These are phyloP conservation scores for Auricularia heimuer DNA, from an alignment of 768 basidiomycete species.

Conservation along the genomic window DNA sequence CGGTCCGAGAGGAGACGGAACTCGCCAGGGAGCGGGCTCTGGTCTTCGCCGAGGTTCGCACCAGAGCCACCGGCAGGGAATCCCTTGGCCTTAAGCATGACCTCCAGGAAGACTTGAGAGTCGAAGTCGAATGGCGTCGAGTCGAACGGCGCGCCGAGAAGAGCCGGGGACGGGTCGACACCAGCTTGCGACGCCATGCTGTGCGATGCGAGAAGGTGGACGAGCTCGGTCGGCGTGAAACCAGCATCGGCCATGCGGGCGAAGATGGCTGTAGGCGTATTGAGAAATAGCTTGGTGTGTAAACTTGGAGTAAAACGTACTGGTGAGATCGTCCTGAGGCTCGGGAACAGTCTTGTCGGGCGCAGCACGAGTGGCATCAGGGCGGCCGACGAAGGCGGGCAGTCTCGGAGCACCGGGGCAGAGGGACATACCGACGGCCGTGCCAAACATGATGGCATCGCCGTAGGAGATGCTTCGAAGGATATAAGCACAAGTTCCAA, in stretches of 20 bases:
- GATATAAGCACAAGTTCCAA: background rate
- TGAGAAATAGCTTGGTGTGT: slow-evolving; percentile 12
- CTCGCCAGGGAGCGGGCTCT: background rate
- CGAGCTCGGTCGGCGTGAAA: too few relatives aligned
- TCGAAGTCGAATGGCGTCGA: slow-evolving; percentile 35
- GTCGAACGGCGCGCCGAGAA: slow-evolving; percentile 34
- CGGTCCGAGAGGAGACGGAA: slow-evolving; percentile 15
- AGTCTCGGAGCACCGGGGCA: slow-evolving; percentile 33
- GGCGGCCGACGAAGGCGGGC: too few relatives aligned
- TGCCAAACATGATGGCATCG: slow-evolving; percentile 36
- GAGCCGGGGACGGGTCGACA: slow-evolving; percentile 1
- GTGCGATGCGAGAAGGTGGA: too few relatives aligned
- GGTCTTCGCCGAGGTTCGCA: slow-evolving; percentile 10
- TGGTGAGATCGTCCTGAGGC: slow-evolving; percentile 15
- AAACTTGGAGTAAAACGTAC: slow-evolving; percentile 14
- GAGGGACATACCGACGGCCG: slow-evolving; percentile 31
- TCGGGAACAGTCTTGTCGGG: too few relatives aligned
- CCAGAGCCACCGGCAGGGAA: slow-evolving; percentile 21
- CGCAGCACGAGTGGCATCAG: too few relatives aligned
- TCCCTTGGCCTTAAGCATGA: slow-evolving; percentile 20
- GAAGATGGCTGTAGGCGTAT: slow-evolving; percentile 15
- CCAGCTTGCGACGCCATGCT: slow-evolving; percentile 12
- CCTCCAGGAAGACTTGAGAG: slow-evolving; percentile 11
- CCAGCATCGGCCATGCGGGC: too few relatives aligned
- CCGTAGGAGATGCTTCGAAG: slow-evolving; percentile 21